Base-by-base conservation (phyloP, 345 rosid species). In the Lagerstroemia speciosa region DNA sequence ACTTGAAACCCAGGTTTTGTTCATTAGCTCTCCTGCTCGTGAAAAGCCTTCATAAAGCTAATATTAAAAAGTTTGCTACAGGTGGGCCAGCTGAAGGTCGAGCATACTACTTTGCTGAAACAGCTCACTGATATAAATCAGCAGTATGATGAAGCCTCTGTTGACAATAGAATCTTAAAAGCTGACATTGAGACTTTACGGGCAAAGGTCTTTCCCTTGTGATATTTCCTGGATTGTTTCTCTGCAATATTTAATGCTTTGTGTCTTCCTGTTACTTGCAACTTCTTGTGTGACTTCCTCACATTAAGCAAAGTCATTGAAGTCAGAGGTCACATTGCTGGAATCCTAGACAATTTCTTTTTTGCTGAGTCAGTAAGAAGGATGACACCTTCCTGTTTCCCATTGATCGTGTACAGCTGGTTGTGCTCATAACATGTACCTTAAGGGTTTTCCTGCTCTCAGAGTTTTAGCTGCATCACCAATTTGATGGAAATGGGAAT, bases 141-240 rank as follows among this genome's bases (percentile, higher is more conserved):
- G 31, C 87, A 92, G 76, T 86, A 81, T 41, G 98, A 90, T 70
- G 89, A 78, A 34, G 88, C 98, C 74, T 80, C 92, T 43, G 88
- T 90, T 80, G 89, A 87, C 67, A 85, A 95, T 55, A 88, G 98
- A 83, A 88, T 95, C 78, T 81, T 92, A 82, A 95, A 86, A 80
- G 99, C 98, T 71, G 92, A 92, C 71, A 92, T 95, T 45, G 99
- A 95, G 82, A 87, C 98, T 7, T 67, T 92, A 71, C 83, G 98
- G 80, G 86, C 97, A 63, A 92, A 92, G 91, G 99, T 48, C 4
- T 22, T 43, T 48, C 55, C 24, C 26, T 48, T 19, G 7, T 48
- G 19, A 11, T 19, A 10, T 43, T 43, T 43, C 26, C 55, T 48
- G 55, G 24, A 19, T 48, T 48, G 24, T 48, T 48, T 19, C 24